A percentile compares a stretch with the other conserved stretches of the same genome.
These are phyloP conservation scores for Gossypium schwendimanii DNA, from an alignment of 441 rosid genomes.

Conservation along the genomic window DNA sequence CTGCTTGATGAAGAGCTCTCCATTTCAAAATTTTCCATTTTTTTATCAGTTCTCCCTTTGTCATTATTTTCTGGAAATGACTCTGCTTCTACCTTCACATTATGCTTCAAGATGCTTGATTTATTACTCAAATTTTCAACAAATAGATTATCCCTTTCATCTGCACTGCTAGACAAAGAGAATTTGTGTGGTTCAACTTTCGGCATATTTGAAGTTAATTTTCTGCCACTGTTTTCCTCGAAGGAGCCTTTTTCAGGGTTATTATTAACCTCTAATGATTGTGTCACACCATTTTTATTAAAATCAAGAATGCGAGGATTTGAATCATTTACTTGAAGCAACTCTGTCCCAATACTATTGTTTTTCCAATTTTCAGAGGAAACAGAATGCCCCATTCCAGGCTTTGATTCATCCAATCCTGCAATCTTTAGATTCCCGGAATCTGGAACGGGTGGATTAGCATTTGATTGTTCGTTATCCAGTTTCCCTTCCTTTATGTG, in stretches of 20 bases:
- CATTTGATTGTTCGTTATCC: conserved; percentile 6
- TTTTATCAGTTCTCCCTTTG: not conserved
- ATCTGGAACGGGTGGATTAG: not conserved
- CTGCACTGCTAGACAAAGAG: not conserved
- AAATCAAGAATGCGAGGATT: not conserved
- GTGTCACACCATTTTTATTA: not conserved
- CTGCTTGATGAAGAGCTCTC: not conserved
- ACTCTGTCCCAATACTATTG: not conserved
- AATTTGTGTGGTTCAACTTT: not conserved
- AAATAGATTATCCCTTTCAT: not conserved
- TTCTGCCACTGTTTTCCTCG: not conserved
- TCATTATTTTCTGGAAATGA: not conserved
- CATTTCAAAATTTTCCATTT: not conserved
- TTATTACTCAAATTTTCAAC: conserved; percentile 1
- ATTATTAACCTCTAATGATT: not conserved
- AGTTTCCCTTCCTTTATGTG: conserved; percentile 9
- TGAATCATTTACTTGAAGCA: not conserved
- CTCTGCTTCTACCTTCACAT: not conserved
- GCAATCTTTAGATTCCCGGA: conserved; percentile 1
- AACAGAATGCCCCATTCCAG: not conserved
- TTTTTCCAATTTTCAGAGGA: not conserved
- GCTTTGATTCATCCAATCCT: not conserved
- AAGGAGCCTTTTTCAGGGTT: not conserved
- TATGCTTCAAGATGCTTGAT: not conserved
- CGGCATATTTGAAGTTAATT: not conserved